Conservation (phyloP, 1,284 basidiomycete species). For the Ustilago loliicola region DNA sequence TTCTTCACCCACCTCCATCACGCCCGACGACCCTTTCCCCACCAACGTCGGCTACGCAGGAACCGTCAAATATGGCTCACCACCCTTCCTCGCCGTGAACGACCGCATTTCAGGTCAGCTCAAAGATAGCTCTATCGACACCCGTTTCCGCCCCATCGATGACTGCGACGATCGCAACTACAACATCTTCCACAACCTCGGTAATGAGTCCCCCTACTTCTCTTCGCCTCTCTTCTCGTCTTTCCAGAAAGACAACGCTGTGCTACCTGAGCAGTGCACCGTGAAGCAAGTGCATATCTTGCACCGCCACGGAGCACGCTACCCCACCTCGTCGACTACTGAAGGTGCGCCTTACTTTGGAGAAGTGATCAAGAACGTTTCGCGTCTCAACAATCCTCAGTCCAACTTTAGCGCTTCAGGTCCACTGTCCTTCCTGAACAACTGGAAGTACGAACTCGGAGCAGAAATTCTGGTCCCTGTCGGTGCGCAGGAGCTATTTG, state of each 20-base stretch:
- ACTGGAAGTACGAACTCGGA: slow-evolving; percentile 74
- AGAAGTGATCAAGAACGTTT: slow-evolving; percentile 39
- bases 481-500: slow-evolving; percentile 79
- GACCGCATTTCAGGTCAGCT: slow-evolving; percentile 51
- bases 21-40: slow-evolving; percentile 49
- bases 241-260: slow-evolving; percentile 31
- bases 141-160: slow-evolving; percentile 43
- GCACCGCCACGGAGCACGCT: slow-evolving; percentile 55
- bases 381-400: slow-evolving; percentile 39
- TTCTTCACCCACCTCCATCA: slow-evolving; percentile 30
- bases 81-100: slow-evolving; percentile 60
- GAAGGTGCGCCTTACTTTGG: slow-evolving; percentile 60
- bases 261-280: slow-evolving; percentile 44
- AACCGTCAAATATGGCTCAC: slow-evolving; percentile 33
- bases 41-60: slow-evolving; percentile 65
- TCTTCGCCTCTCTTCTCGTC: slow-evolving; percentile 52
- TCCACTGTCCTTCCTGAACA: slow-evolving; percentile 80
- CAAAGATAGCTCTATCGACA: slow-evolving; percentile 50
- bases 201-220: slow-evolving; percentile 59
- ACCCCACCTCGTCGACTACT: slow-evolving; percentile 46
- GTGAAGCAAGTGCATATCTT: slow-evolving; percentile 56
- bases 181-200: slow-evolving; percentile 60
- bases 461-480: slow-evolving; percentile 84
- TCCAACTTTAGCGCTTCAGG: slow-evolving; percentile 73
- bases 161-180: slow-evolving; percentile 24